phyloP scores from a whole-genome alignment of 2,329 filamentous ascomycete genomes.

The Botrytis squamosa region DNA sequence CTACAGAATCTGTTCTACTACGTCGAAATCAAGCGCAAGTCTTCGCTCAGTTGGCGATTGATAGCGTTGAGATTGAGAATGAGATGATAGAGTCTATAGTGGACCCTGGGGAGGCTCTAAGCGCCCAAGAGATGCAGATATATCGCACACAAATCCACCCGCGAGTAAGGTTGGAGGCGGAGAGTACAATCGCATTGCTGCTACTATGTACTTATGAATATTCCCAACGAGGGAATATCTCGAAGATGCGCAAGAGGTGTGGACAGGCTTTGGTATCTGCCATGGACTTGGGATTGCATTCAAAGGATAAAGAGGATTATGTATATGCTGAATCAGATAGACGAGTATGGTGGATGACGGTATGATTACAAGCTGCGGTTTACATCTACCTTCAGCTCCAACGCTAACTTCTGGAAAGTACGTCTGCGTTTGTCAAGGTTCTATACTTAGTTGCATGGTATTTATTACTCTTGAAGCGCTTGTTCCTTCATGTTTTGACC shows the following conservation, averaged over 20 bases:
- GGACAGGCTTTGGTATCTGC: slow-evolving; percentile 49
- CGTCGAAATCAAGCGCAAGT: slow-evolving; percentile 50
- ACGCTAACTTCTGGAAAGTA: slow-evolving; percentile 40
- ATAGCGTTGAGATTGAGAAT: slow-evolving; percentile 49
- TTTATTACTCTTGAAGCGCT: slow-evolving; percentile 21
- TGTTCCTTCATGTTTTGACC: slow-evolving; percentile 1
- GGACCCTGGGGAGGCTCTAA: slow-evolving; percentile 47
- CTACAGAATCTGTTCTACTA: slow-evolving; percentile 44
- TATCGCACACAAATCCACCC: slow-evolving; percentile 45
- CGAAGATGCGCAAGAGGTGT: slow-evolving; percentile 51
- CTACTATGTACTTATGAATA: slow-evolving; percentile 54
- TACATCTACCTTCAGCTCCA: neutral
- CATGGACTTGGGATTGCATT: slow-evolving; percentile 47
- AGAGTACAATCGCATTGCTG: slow-evolving; percentile 49
- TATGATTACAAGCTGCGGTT: slow-evolving; percentile 30
- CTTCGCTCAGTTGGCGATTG: slow-evolving; percentile 48
- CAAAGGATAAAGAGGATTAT: slow-evolving; percentile 41
- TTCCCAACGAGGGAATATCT: slow-evolving; percentile 52
- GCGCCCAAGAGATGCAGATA: slow-evolving; percentile 29
- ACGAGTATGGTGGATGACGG: slow-evolving; percentile 55
- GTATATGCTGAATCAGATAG: slow-evolving; percentile 47
- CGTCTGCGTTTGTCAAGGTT: slow-evolving; percentile 50
- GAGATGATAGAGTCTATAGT: slow-evolving; percentile 48
- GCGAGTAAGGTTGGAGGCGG: slow-evolving; percentile 46
- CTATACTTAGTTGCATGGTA: slow-evolving; percentile 52